Conservation (phyloP, 805 yeast species). For the Ogataea naganishii region DNA sequence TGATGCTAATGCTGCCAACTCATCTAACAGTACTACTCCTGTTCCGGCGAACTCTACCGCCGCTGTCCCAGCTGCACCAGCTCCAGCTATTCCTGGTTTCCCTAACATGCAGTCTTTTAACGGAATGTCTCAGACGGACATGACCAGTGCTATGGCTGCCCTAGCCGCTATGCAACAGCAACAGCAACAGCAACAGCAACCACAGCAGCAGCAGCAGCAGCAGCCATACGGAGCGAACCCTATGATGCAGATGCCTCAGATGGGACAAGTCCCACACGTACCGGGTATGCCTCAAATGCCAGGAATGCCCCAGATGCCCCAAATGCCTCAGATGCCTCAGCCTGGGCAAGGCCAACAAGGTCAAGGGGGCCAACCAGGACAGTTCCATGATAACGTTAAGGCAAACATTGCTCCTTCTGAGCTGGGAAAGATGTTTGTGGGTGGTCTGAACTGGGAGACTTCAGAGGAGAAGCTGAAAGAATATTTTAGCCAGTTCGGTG, state of each 20-base stretch:
- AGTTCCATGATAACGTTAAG: conserved; percentile 18
- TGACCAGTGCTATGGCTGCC: conserved; percentile 6
- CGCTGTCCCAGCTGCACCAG: conserved; percentile 7
- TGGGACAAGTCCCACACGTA: background rate
- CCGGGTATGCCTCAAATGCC: background rate
- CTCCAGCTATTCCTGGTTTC: conserved; percentile 4
- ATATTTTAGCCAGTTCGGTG: conserved; percentile 85
- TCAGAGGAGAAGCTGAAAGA: conserved; percentile 77
- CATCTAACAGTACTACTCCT: conserved; percentile 4
- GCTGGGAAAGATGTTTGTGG: conserved; percentile 88
- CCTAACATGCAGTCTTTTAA: conserved; percentile 1
- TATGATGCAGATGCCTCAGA: background rate
- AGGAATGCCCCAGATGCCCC: conserved; percentile 10
- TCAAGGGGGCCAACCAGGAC: conserved; percentile 1
- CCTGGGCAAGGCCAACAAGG: conserved; percentile 16
- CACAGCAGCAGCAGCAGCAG: conserved; percentile 11
- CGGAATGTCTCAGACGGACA: conserved; percentile 1
- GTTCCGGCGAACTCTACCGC: conserved; percentile 6
- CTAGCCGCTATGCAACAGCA: conserved; percentile 12
- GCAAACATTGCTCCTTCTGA: conserved; percentile 53
- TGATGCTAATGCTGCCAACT: conserved; percentile 5
- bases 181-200: conserved; percentile 12
- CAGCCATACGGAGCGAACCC: conserved; percentile 4
- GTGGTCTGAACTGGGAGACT: conserved; percentile 98
- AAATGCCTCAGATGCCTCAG: too few relatives aligned